Base-by-base conservation (phyloP, 2,329 filamentous ascomycete genomes). In the Aurifilum marmelostoma region DNA sequence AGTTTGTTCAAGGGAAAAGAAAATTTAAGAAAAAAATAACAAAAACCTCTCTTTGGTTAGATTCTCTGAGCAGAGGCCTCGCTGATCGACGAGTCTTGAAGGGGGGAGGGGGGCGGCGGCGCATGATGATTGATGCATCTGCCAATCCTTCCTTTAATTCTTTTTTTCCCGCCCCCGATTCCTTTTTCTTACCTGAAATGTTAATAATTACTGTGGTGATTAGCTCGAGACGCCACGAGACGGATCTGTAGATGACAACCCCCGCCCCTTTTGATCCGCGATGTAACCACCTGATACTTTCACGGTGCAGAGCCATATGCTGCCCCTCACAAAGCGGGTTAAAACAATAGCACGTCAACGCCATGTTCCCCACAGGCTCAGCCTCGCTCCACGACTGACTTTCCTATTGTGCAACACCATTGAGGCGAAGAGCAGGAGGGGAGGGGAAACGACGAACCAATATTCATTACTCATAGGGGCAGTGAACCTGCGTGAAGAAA, bases 271-370 rank as follows among this genome's bases (percentile, higher is more conserved):
- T 27, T 1, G 39, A 43, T 21, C 60, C 41, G 39, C 37, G 9
- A 29, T 63, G 27, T 32, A 43, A 47, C 60, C 60, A 32, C 39
- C 60, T 63, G 60, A 63, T 43, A 32, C 39, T 21, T 21, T 47
- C 3, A 63, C 37, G 37, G 39, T 50, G 60, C 60, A 63, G 27
- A 50, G 52, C 27, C 12, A 29, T 56, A 32, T 56, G 52, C 52
- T 27, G 52, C 52, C 24, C 12, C 27, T 27, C 50, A 5, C 24
- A 63, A 27, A 18, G 32, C 24, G 58, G 58, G 32, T 24, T 37
- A 60, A 60, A 7, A 39, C 34, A 60, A 60, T 60, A n/a, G 58
- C 58, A 60, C 34, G 58, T 60, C 58, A 60, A 60, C 18, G 32
- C 58, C 58, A 37, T 58, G 1, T 56, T 29, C 52, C 58, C 37